Base-by-base conservation (phyloP, 2,329 filamentous ascomycete genomes). In the Fusarium protoensiforme region DNA sequence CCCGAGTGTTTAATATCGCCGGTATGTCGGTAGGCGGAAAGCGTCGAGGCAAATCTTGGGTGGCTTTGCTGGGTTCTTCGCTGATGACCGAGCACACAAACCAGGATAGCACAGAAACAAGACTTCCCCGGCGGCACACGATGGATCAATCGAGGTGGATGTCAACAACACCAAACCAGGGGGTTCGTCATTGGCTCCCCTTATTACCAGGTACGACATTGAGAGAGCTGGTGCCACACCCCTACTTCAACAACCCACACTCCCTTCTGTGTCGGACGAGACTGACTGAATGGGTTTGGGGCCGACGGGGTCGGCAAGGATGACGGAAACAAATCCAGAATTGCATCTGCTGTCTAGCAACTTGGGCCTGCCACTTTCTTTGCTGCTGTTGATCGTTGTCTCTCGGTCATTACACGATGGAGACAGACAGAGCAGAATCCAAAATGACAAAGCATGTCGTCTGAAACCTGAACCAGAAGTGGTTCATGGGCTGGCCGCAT, bases 231-330 rank as follows among this genome's bases (percentile, higher is more conserved):
- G 43, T 65, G 64, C 63, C 76, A 78, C 74, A 48, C 76, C 76
- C 76, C 65, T 69, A 31, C 58, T 67, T 51, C 63, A 65, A 64
- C 64, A 66, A 68, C 57, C 64, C 56, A 68, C 69, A 73, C 76
- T 76, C 74, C 71, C 65, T 68, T 71, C 64, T 64, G 56, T 67
- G 61, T 77, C 77, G 76, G 76, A 78, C 69, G 61, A 73, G 70
- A 78, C 63, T 69, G 61, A 75, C 76, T 62, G 67, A 78, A 66
- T 67, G 64, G 73, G 69, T 57, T 73, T 75, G 72, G 61, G 63
- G 53, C 74, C 72, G 72, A 72, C 65, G 39, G 66, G 51, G 61
- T 65, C 64, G 65, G 63, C 76, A 75, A 67, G 76, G 69, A 69
- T 69, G 41, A 64, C 74, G 74, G 73, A 77, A 77, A 74, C 71